Evolutionary conservation across 108 stramenopile species (phyloP).

Genomic region (Epithemia pelagica): DNA sequence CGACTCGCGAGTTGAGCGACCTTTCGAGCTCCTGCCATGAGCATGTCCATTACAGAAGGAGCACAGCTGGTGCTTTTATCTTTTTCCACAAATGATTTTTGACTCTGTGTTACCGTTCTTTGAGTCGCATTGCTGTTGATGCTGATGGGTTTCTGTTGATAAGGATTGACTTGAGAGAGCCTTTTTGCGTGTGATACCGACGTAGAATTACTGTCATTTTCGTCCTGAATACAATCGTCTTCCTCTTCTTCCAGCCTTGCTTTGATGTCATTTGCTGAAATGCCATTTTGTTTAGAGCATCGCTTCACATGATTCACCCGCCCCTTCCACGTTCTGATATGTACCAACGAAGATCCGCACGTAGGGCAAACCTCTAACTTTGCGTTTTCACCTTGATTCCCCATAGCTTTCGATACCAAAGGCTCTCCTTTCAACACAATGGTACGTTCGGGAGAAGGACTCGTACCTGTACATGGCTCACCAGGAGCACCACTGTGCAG

Average conservation of each 20-base stretch:
- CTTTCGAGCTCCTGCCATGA: conserved; percentile 23
- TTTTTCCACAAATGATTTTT: background rate
- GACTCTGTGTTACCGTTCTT: background rate
- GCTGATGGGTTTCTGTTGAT: background rate
- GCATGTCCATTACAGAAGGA: conserved; percentile 6
- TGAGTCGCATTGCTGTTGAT: background rate
- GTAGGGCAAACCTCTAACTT: conserved; percentile 40
- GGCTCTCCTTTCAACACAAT: background rate
- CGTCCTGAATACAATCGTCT: background rate
- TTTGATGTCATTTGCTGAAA: conserved; percentile 24
- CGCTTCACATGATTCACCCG: conserved; percentile 76
- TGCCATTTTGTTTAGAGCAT: conserved; percentile 64
- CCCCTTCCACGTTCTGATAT: conserved; percentile 35
- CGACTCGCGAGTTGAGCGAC: conserved; percentile 5
- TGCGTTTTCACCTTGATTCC: background rate
- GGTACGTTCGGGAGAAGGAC: background rate
- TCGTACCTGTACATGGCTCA: no score
- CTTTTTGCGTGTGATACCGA: background rate
- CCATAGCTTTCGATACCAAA: background rate
- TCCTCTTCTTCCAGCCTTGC: conserved; percentile 24
- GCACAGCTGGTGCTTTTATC: background rate
- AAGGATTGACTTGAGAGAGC: no score
- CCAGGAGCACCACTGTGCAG: background rate
- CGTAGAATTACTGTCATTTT: background rate
- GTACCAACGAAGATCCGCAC: conserved; percentile 48